Evolutionary conservation across 2,329 filamentous ascomycete genomes (phyloP), one percentile per base, ranked within the genome.

Genomic region (Nemania diffusa): DNA sequence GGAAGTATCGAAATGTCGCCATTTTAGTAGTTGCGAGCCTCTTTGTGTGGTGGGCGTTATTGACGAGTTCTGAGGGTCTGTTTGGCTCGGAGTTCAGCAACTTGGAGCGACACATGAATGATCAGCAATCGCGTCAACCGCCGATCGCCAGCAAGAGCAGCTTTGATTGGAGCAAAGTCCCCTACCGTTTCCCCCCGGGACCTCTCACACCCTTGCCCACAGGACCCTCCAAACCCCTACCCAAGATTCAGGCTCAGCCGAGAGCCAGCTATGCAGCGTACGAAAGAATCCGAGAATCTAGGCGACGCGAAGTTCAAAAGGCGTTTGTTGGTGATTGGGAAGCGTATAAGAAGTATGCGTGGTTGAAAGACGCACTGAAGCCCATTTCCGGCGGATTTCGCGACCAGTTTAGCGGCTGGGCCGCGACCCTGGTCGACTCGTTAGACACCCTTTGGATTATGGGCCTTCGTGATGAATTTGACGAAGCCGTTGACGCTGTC

Each of bases 391-490:
- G 81, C 53, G 75, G 77, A 11, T 81, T 72, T 51, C 78, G 75
- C n/a, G 81, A 84, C 62, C 75, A 77, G n/a, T 85, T 85, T 71
- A 81, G 80, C 5, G 81, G 81, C 34, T 86, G 85, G 79, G 82
- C 80, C 15, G 85, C 84, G 9, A 86, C 84, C 1, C 74, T 87
- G 44, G 83, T 87, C 5, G 85, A 87, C 72, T 77, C 82, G 0
- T 77, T 87, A 20, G 85, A 87, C 68, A 83, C 80, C 13, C 77
- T 87, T 1, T 80, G 80, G 77, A 85, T 87, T 20, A 81, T 86
- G 80, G 84, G 81, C 1, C 69, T 86, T 27, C 77, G 82, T 4
- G 77, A 81, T 0, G 84, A 87, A 62, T 85, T 87, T 60, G 78
- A 83, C 57, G 75, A 81, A 64, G 84, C 84, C 0, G 79, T 86